Conservation (phyloP, 805 yeast genomes). For the Starmerella apis region DNA sequence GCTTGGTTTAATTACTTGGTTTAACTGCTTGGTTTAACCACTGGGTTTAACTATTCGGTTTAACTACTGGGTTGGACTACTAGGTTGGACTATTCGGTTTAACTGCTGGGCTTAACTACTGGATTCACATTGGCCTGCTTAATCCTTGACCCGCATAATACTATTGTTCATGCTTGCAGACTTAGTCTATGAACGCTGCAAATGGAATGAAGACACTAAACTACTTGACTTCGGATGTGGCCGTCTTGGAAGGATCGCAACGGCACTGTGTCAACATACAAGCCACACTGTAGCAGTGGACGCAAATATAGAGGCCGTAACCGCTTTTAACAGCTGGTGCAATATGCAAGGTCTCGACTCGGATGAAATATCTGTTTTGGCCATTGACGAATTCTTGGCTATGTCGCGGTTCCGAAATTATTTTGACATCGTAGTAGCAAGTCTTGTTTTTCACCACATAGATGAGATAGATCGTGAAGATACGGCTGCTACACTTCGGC, state of each 20-base stretch:
- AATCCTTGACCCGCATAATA: neutral
- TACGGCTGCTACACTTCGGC: neutral
- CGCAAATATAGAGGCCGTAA: constrained; percentile 7
- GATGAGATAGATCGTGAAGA: neutral
- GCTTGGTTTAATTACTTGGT: no score
- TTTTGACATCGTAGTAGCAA: constrained; percentile 16
- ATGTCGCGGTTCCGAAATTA: neutral
- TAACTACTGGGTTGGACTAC: no score
- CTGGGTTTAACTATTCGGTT: no score
- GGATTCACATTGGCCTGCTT: no score
- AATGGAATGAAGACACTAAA: neutral
- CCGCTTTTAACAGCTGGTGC: constrained; percentile 11
- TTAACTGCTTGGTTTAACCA: no score
- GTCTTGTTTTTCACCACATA: constrained; percentile 19
- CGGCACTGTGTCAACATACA: constrained; percentile 6
- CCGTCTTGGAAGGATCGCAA: constrained; percentile 15
- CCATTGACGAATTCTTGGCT: neutral
- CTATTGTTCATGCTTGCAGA: constrained; percentile 1
- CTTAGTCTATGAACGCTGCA: constrained; percentile 2
- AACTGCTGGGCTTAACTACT: no score
- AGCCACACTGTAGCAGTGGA: constrained; percentile 14
- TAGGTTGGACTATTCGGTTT: no score
- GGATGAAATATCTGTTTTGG: constrained; percentile 10
- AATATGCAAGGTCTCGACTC: constrained; percentile 12
- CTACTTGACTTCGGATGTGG: constrained; percentile 22